Conservation (phyloP, 2,329 filamentous ascomycete species). For the Penicillium italicum region DNA sequence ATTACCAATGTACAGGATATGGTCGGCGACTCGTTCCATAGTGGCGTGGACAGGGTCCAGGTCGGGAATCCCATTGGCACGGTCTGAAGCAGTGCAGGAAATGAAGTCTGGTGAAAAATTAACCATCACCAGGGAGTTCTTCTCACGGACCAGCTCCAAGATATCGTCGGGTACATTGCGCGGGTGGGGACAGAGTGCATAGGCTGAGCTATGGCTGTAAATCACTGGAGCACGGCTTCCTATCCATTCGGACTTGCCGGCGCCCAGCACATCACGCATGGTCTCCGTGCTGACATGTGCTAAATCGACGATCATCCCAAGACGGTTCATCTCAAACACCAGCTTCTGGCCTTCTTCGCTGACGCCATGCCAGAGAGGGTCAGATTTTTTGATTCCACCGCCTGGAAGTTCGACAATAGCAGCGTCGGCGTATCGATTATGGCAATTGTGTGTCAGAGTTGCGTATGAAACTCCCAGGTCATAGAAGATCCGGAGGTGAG, state of each 20-base stretch:
- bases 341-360: slow-evolving; percentile 65
- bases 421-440: slow-evolving; percentile 84
- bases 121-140: slow-evolving; percentile 79
- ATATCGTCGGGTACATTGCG: slow-evolving; percentile 87
- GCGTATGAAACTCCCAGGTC: slow-evolving; percentile 78
- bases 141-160: slow-evolving; percentile 68
- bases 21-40: slow-evolving; percentile 70
- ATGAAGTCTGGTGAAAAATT: slow-evolving; percentile 84
- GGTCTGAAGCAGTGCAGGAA: slow-evolving; percentile 62
- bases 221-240: slow-evolving; percentile 79
- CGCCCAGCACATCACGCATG: slow-evolving; percentile 76
- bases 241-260: slow-evolving; percentile 56
- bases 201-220: slow-evolving; percentile 82
- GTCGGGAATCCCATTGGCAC: slow-evolving; percentile 63
- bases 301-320: slow-evolving; percentile 92
- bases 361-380: slow-evolving; percentile 57
- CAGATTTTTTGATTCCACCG: slow-evolving; percentile 36
- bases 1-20: slow-evolving; percentile 78
- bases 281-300: slow-evolving; percentile 76
- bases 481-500: slow-evolving; percentile 69
- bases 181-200: slow-evolving; percentile 77
- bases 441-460: slow-evolving; percentile 89
- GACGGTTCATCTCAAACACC: slow-evolving; percentile 84
- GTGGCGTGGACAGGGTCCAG: slow-evolving; percentile 67
- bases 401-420: slow-evolving; percentile 53